Evolutionary conservation across 305 asterid species (phyloP), one percentile per base, ranked within the genome.

Genomic region (Solanum hybrid): DNA sequence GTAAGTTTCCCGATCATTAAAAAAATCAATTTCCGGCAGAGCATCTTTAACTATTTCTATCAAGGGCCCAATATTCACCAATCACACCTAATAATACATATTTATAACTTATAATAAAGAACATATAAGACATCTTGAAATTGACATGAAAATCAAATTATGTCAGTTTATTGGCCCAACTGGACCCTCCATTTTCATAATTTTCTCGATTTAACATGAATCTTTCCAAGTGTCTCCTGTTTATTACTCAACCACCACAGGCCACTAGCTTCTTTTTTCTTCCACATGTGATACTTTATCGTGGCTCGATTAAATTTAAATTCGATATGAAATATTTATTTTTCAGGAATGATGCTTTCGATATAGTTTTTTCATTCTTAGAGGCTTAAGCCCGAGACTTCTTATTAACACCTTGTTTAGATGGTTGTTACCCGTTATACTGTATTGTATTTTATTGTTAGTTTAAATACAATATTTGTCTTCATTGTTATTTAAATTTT

Each of bases 91-190:
- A 37, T 38, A 71, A 5, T 24, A 24, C 14, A 14, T 66, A 6
- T 56, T 56, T 56, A 29, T 56, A 56, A 7, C n/a, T 60, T 86
- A 38, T 38, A 38, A 22, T 24, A 35, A 46, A 24, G 89, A 86
- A 17, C 29, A 38, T 56, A 6, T 56, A 66, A 37, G 24, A 42
- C 35, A 87, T 35, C 71, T 87, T 36, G 82, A 72, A 24, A 71
- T 72, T 87, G 89, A 37, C 82, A 87, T 72, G 37, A 72, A 87
- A 71, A 87, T 71, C 89, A 36, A 37, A 87, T 71, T 16, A 6
- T 75, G 5, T 13, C 36, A 27, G 36, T 75, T 86, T 72, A 87
- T 87, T 87, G 71, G 82, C 71, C 13, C 80, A 71, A 86, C 20
- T 71, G 40, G 27, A 35, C 10, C 35, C 64, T 64, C 14, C 80